These are phyloP conservation scores for Plectranthus barbatus DNA, from an alignment of 257 asterid genomes.

Conservation along the genomic window DNA sequence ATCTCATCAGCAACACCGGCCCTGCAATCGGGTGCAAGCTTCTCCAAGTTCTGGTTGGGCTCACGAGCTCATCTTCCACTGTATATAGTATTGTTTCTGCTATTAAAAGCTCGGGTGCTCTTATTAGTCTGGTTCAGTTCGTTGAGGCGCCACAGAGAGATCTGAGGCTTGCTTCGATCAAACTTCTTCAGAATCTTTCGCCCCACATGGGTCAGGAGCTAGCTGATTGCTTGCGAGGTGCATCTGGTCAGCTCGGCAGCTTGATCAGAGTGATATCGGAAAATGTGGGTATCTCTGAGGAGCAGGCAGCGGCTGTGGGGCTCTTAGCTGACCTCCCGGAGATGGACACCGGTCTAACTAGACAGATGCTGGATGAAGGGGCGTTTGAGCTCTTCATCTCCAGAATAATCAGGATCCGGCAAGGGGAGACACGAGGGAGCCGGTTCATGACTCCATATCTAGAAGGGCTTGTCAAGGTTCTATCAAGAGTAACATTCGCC, in stretches of 20 bases:
- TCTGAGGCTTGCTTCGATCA: conserved; percentile 63
- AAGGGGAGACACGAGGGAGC: conserved; percentile 61
- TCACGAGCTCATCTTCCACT: conserved; percentile 51
- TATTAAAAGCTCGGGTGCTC: conserved; percentile 82
- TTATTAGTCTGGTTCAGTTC: conserved; percentile 78
- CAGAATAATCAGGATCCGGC: conserved; percentile 49
- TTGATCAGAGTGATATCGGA: conserved; percentile 56
- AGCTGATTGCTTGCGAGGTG: conserved; percentile 60
- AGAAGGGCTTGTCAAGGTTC: conserved; percentile 91
- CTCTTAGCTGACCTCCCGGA: conserved; percentile 84
- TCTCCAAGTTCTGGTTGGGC: conserved; percentile 90
- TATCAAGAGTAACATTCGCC: conserved; percentile 65
- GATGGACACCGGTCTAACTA: conserved; percentile 65
- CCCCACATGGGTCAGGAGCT: conserved; percentile 81
- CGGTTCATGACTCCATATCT: conserved; percentile 82
- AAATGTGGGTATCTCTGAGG: conserved; percentile 57
- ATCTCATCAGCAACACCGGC: conserved; percentile 90
- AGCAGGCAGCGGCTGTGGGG: conserved; percentile 85
- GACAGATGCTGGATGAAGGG: conserved; percentile 66
- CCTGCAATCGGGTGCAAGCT: conserved; percentile 92
- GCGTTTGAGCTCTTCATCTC: conserved; percentile 48
- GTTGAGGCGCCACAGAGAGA: conserved; percentile 85
- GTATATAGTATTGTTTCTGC: conserved; percentile 68
- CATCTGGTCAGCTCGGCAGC: conserved; percentile 71
- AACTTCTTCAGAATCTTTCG: conserved; percentile 73